phyloP scores from a whole-genome alignment of 192 early-diverging fungal species.

The Coemansia sp. region DNA sequence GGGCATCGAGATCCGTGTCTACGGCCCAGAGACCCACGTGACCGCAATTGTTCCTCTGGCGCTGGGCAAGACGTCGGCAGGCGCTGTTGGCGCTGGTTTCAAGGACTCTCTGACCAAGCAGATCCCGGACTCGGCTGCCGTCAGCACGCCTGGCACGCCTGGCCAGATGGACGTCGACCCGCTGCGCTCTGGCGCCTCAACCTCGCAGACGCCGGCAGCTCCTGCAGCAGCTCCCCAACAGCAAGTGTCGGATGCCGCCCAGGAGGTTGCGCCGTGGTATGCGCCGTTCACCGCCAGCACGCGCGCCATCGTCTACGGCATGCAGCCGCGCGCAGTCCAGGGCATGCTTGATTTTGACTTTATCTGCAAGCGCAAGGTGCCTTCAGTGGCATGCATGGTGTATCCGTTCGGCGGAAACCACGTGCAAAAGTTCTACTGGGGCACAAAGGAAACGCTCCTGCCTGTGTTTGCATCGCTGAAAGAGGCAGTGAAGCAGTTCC shows the following conservation, averaged over 20 bases:
- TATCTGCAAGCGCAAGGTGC: slow-evolving; percentile 90
- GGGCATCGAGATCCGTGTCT: slow-evolving; percentile 93
- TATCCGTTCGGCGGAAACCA: slow-evolving; percentile 99
- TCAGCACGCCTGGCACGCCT: slow-evolving; percentile 51
- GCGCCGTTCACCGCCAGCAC: slow-evolving; percentile 79
- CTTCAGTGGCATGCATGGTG: slow-evolving; percentile 97
- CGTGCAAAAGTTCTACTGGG: slow-evolving; percentile 99
- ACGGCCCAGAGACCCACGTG: slow-evolving; percentile 96
- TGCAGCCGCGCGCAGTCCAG: slow-evolving; percentile 98
- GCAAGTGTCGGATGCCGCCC: slow-evolving; percentile 25
- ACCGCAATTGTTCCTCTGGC: slow-evolving; percentile 98
- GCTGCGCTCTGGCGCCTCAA: slow-evolving; percentile 23
- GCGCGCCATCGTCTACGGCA: slow-evolving; percentile 94
- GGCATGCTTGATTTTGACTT: slow-evolving; percentile 99
- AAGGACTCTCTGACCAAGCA: slow-evolving; percentile 60
- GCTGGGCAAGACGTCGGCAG: slow-evolving; percentile 58
- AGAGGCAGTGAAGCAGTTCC: slow-evolving; percentile 82
- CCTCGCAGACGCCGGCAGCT: slow-evolving; percentile 20
- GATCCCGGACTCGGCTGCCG: slow-evolving; percentile 51
- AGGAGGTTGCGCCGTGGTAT: slow-evolving; percentile 59
- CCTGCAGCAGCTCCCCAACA: slow-evolving; percentile 51
- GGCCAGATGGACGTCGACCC: slow-evolving; percentile 43
- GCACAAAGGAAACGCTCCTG: slow-evolving; percentile 94
- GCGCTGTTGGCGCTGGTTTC: slow-evolving; percentile 60
- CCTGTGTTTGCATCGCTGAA: slow-evolving; percentile 88